A percentile compares a stretch with the other conserved stretches of the same genome.
Conservation (phyloP, 2,329 filamentous ascomycete species). For the Aureobasidium mangrovei region DNA sequence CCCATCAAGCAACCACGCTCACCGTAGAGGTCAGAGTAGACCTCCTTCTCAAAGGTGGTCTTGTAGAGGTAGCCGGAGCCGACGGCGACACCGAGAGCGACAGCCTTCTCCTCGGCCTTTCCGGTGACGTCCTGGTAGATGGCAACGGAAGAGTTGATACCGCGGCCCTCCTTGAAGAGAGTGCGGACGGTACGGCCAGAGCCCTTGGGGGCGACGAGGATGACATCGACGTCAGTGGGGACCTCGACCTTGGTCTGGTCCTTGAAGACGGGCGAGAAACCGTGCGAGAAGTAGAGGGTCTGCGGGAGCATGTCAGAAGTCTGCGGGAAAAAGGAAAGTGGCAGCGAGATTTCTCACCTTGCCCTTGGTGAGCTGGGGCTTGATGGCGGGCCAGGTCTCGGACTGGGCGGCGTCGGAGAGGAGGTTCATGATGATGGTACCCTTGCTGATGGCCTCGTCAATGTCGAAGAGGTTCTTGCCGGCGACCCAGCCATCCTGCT, state of each 20-base stretch:
- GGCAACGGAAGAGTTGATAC: constrained; percentile 98
- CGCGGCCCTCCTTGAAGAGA: constrained; percentile 97
- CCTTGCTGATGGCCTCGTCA: constrained; percentile 86
- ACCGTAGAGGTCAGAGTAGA: constrained; percentile 98
- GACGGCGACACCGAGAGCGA: constrained; percentile 93
- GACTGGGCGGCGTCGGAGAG: constrained; percentile 95
- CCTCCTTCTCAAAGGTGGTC: constrained; percentile 99
- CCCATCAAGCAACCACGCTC: constrained; percentile 99
- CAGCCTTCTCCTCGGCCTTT: constrained; percentile 95
- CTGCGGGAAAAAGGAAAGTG: not conserved
- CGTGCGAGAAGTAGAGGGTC: constrained; percentile 99
- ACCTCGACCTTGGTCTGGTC: constrained; percentile 98
- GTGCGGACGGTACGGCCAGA: constrained; percentile 97
- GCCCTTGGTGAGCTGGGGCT: constrained; percentile 96
- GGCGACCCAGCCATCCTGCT: constrained; percentile 94
- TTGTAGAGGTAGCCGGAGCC: constrained; percentile 98
- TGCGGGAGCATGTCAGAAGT: constrained; percentile 29
- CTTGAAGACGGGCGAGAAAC: constrained; percentile 99
- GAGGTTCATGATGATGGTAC: constrained; percentile 98
- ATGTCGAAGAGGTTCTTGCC: constrained; percentile 99
- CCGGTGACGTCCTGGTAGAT: constrained; percentile 98
- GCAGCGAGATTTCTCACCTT: constrained; percentile 53
- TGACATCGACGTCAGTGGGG: constrained; percentile 92
- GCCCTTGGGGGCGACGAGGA: constrained; percentile 98
- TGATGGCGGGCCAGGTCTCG: constrained; percentile 97